phyloP scores from a whole-genome alignment of 306 rosid genomes.

The Gastrolobium villosum region DNA sequence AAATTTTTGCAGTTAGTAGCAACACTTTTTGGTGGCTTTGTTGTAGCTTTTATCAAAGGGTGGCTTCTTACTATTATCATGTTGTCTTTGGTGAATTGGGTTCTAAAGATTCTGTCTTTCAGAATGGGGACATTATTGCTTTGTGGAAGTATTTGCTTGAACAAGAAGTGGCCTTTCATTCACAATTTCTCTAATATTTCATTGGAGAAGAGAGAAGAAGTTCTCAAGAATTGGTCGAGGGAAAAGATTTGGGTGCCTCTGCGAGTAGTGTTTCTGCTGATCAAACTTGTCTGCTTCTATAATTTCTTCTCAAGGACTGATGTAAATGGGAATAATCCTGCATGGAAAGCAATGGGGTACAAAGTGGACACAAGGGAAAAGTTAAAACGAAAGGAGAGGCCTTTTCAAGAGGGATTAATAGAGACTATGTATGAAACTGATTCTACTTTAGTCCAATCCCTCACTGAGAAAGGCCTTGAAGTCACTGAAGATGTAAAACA shows the following conservation, averaged over 20 bases:
- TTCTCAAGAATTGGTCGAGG: slow-evolving; percentile 74
- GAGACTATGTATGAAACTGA: too few relatives aligned
- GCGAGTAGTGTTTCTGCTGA: slow-evolving; percentile 59
- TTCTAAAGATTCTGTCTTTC: slow-evolving; percentile 66
- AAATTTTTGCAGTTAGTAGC: too few relatives aligned
- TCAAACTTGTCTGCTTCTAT: slow-evolving; percentile 76
- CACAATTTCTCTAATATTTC: slow-evolving; percentile 76
- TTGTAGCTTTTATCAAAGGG: too few relatives aligned
- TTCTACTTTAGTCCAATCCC: too few relatives aligned
- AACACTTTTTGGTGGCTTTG: too few relatives aligned
- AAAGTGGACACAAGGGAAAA: too few relatives aligned
- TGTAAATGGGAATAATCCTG: slow-evolving; percentile 61
- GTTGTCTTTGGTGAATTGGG: slow-evolving; percentile 52
- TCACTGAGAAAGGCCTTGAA: too few relatives aligned
- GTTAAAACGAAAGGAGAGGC: too few relatives aligned
- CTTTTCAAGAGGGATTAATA: too few relatives aligned
- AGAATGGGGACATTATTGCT: slow-evolving; percentile 78
- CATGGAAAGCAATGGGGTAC: too few relatives aligned
- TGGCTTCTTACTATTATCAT: too few relatives aligned
- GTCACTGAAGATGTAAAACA: too few relatives aligned
- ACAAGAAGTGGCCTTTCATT: slow-evolving; percentile 81
- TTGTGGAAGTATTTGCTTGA: slow-evolving; percentile 71
- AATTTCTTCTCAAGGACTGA: slow-evolving; percentile 80
- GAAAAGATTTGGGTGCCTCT: slow-evolving; percentile 59
- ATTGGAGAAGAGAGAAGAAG: slow-evolving; percentile 74